Percentiles rank a stretch among this genome's conserved stretches.
phyloP scores from a whole-genome alignment of 768 basidiomycete species.

The Boletus rubescentipes region DNA sequence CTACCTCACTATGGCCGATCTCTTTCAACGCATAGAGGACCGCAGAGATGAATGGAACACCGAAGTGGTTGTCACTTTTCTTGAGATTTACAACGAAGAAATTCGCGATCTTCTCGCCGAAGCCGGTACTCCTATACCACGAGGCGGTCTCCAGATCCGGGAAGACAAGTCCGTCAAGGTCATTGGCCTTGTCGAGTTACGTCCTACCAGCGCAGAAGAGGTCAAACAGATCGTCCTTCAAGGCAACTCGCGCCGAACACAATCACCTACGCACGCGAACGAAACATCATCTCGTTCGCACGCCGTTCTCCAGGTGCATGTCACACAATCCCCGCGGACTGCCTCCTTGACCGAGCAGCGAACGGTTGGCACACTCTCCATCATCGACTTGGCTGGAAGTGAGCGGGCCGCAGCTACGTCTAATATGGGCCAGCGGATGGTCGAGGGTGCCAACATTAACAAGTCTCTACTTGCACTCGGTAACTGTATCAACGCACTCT shows the following conservation, averaged over 20 bases:
- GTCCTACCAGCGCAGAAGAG: constrained; percentile 82
- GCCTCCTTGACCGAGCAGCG: constrained; percentile 79
- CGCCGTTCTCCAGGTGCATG: constrained; percentile 94
- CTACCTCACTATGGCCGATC: constrained; percentile 95
- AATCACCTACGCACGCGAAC: constrained; percentile 95
- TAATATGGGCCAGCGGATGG: constrained; percentile 98
- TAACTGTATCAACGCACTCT: constrained; percentile 98
- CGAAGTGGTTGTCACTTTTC: constrained; percentile 90
- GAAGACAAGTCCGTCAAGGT: constrained; percentile 95
- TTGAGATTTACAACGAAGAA: constrained; percentile 99
- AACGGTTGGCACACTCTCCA: constrained; percentile 89
- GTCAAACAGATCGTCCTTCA: constrained; percentile 91
- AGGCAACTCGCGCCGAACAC: constrained; percentile 86
- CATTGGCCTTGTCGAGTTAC: constrained; percentile 77
- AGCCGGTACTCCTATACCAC: constrained; percentile 53
- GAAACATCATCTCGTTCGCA: constrained; percentile 97
- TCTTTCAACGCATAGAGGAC: constrained; percentile 91
- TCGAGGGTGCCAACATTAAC: constrained; percentile 99
- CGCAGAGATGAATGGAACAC: constrained; percentile 81
- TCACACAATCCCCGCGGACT: constrained; percentile 83
- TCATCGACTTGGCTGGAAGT: constrained; percentile 97
- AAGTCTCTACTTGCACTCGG: constrained; percentile 96
- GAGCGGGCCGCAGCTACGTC: constrained; percentile 94
- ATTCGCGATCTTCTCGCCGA: constrained; percentile 94
- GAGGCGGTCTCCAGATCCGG: constrained; percentile 88